Evolutionary conservation across 2,329 filamentous ascomycete genomes (phyloP).

Genomic region (Talaromyces sp.): DNA sequence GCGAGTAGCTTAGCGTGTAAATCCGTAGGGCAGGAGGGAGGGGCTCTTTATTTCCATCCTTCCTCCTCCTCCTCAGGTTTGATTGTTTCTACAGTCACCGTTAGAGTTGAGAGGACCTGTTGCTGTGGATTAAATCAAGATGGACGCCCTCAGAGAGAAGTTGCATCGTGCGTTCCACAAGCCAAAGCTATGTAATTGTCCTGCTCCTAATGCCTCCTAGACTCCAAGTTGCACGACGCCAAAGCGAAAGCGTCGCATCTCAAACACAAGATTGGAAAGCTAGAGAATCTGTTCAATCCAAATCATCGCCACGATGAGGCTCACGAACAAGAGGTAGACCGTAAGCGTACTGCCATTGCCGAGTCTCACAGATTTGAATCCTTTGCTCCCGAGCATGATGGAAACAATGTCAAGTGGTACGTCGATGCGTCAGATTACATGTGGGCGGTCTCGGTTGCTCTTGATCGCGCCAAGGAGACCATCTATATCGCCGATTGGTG

Average conservation of each 20-base stretch:
- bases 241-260: slow-evolving; percentile 35
- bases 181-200: background rate
- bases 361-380: slow-evolving; percentile 80
- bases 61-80: background rate
- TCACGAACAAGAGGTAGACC: slow-evolving; percentile 79
- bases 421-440: slow-evolving; percentile 94
- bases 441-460: slow-evolving; percentile 71
- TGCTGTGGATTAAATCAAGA: slow-evolving; percentile 3
- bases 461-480: slow-evolving; percentile 80
- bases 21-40: background rate
- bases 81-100: background rate
- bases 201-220: background rate
- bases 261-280: slow-evolving; percentile 62
- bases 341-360: slow-evolving; percentile 60
- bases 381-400: slow-evolving; percentile 81
- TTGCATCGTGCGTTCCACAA: slow-evolving; percentile 9
- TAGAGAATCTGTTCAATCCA: slow-evolving; percentile 68
- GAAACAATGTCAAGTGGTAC: slow-evolving; percentile 93
- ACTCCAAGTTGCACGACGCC: slow-evolving; percentile 13
- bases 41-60: background rate
- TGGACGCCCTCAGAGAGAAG: slow-evolving; percentile 17
- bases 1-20: background rate
- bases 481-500: slow-evolving; percentile 67
- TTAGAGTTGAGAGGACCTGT: background rate
- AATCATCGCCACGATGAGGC: slow-evolving; percentile 87